Evolutionary conservation across 768 basidiomycete genomes (phyloP).

Genomic region (Mycena polygramma): DNA sequence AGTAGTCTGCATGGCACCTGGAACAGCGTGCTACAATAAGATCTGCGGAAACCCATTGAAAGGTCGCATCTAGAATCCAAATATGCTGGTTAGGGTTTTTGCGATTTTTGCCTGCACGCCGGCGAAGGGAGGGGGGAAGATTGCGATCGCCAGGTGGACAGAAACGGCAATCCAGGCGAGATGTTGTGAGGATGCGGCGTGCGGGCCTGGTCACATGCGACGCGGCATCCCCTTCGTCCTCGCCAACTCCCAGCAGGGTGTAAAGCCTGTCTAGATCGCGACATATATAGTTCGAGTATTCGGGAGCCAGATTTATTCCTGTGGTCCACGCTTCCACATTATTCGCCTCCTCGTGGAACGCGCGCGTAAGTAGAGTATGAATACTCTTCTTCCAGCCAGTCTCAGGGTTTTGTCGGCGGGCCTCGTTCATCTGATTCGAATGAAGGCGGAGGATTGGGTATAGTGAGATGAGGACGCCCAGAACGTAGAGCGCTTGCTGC

Average conservation of each 20-base stretch:
- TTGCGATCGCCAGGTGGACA: not conserved
- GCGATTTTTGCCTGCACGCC: not conserved
- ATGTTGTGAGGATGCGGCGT: not conserved
- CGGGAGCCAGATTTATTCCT: not conserved
- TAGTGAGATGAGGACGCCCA: constrained; percentile 11
- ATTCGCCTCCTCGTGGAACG: constrained; percentile 3
- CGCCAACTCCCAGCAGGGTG: not conserved
- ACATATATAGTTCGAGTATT: constrained; percentile 20
- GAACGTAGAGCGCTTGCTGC: constrained; percentile 9
- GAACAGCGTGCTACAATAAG: constrained; percentile 26
- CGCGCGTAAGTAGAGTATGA: not conserved
- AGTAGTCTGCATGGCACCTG: constrained; percentile 39
- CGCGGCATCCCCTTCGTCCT: accelerated
- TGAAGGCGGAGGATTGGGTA: constrained; percentile 25
- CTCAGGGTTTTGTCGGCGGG: not conserved
- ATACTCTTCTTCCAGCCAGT: constrained; percentile 23
- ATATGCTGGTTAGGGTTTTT: not conserved
- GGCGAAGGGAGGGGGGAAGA: not conserved
- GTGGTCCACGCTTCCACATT: constrained; percentile 9
- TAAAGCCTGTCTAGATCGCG: constrained; percentile 16
- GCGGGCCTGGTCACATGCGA: not conserved
- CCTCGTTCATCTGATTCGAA: constrained; percentile 6
- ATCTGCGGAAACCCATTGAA: constrained; percentile 19
- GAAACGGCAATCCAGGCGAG: not conserved
- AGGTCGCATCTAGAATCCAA: constrained; percentile 10